Percentiles rank a stretch among this genome's conserved stretches.
Conservation (phyloP, 2,329 filamentous ascomycete genomes). For the Fusarium sp. region DNA sequence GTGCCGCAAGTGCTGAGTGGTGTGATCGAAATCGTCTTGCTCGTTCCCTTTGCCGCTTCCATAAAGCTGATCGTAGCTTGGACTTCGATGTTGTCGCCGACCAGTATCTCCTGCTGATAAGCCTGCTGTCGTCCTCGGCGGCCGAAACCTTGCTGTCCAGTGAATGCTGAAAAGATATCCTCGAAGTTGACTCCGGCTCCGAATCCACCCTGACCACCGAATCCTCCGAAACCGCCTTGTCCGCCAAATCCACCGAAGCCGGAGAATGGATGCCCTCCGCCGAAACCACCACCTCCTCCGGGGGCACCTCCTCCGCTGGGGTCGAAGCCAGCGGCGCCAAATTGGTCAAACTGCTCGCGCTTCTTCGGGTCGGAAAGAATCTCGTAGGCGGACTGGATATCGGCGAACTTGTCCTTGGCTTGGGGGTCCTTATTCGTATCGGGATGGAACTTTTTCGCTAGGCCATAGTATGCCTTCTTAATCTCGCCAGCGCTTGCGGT, state of each 20-base stretch:
- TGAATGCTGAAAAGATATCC: constrained; percentile 91
- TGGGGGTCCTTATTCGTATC: constrained; percentile 95
- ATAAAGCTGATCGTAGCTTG: constrained; percentile 94
- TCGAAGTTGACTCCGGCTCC: constrained; percentile 93
- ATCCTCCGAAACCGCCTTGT: constrained; percentile 36
- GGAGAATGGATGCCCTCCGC: constrained; percentile 73
- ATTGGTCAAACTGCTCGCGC: constrained; percentile 91
- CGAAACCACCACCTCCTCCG: constrained; percentile 70
- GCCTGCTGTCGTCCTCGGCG: constrained; percentile 64
- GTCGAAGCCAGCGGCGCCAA: constrained; percentile 88
- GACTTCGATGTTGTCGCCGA: constrained; percentile 97
- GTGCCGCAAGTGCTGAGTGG: constrained; percentile 85
- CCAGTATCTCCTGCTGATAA: constrained; percentile 81
- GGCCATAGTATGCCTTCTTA: constrained; percentile 97
- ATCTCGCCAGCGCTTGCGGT: constrained; percentile 86
- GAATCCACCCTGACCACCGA: constrained; percentile 71
- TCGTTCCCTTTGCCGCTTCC: constrained; percentile 92
- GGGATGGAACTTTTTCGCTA: constrained; percentile 97
- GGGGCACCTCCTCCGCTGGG: constrained; percentile 72
- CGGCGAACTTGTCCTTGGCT: constrained; percentile 95
- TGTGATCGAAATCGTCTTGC: constrained; percentile 87
- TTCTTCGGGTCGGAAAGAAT: constrained; percentile 93
- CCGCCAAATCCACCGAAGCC: constrained; percentile 58
- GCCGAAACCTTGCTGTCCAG: constrained; percentile 68
- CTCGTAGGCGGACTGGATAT: constrained; percentile 95